Evolutionary conservation across 129 eudicot genomes (phyloP).

Genomic region (Cynara cardunculus): DNA sequence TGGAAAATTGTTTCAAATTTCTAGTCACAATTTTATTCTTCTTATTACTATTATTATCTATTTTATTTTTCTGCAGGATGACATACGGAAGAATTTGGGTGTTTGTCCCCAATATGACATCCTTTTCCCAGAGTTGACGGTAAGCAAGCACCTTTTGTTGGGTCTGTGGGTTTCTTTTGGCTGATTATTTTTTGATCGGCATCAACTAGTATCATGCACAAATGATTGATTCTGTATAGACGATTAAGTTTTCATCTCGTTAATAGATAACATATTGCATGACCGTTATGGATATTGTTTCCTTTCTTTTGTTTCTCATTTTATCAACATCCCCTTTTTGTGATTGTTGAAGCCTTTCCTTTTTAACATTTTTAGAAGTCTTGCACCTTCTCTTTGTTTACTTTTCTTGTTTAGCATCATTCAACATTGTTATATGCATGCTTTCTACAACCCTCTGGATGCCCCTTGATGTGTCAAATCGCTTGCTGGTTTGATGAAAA

Average conservation of each 20-base stretch:
- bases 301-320: neutral
- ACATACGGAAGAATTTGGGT: conserved; percentile 86
- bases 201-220: conserved; percentile 8
- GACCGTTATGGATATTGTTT: neutral
- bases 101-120: conserved; percentile 97
- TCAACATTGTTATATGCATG: neutral
- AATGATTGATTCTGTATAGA: conserved; percentile 6
- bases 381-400: neutral
- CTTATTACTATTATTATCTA: neutral
- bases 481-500: neutral
- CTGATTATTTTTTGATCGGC: conserved; percentile 11
- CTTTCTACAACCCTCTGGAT: neutral
- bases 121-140: conserved; percentile 93
- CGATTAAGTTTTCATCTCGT: neutral
- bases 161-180: conserved; percentile 9
- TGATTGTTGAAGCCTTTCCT: neutral
- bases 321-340: neutral
- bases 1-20: neutral
- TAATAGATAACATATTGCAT: neutral
- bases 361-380: neutral
- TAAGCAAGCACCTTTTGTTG: conserved; percentile 34
- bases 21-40: neutral
- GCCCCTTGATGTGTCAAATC: neutral
- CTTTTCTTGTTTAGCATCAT: neutral
- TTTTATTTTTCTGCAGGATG: conserved; percentile 68